These are phyloP conservation scores for Halophytophthora batemanensis DNA, from an alignment of 352 stramenopile genomes.

Conservation along the genomic window DNA sequence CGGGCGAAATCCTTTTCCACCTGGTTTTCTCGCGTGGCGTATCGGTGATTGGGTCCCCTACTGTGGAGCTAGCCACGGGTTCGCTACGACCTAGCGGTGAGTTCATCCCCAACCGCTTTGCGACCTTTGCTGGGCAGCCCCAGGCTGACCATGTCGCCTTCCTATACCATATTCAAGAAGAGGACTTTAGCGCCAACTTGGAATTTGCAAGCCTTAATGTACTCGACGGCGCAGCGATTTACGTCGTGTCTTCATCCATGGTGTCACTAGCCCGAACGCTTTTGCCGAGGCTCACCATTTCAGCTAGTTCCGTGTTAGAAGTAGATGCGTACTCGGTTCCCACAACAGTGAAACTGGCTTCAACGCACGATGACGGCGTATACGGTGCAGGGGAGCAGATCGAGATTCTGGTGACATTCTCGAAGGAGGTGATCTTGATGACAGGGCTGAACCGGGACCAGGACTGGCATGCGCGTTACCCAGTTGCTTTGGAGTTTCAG, in stretches of 20 bases:
- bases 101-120: constrained; percentile 43
- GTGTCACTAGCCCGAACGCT: constrained; percentile 18
- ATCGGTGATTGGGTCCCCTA: constrained; percentile 37
- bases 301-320: constrained; percentile 23
- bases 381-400: constrained; percentile 68
- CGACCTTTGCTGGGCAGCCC: constrained; percentile 42
- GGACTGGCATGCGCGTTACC: constrained; percentile 43
- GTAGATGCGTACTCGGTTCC: constrained; percentile 59
- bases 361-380: constrained; percentile 35
- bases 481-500: constrained; percentile 33
- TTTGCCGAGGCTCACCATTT: constrained; percentile 39
- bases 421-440: constrained; percentile 55
- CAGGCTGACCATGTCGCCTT: constrained; percentile 50
- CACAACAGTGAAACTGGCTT: constrained; percentile 59
- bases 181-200: constrained; percentile 56
- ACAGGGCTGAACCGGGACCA: constrained; percentile 64
- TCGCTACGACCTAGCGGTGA: constrained; percentile 43
- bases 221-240: constrained; percentile 38
- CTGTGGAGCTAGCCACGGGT: constrained; percentile 55
- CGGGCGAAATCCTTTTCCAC: constrained; percentile 69
- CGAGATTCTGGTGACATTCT: constrained; percentile 65
- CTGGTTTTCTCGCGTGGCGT: constrained; percentile 61
- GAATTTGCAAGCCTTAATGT: constrained; percentile 45
- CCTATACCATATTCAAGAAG: constrained; percentile 55
- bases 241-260: constrained; percentile 45